phyloP scores from a whole-genome alignment of 805 yeast genomes.

The Debaryomyces castellii region DNA sequence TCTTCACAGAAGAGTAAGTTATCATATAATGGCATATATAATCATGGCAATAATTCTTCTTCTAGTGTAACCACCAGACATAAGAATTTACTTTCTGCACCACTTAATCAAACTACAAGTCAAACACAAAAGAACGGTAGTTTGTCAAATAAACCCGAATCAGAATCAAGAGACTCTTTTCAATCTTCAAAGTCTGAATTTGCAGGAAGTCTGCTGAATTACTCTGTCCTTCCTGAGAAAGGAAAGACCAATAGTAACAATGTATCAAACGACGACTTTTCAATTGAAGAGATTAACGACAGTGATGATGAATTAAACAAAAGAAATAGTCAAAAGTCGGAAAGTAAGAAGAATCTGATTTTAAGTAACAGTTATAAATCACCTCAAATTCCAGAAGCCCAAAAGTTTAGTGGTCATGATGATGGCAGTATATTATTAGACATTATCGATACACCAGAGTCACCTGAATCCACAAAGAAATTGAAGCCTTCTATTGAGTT shows the following conservation, averaged over 20 bases:
- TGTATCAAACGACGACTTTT: slow-evolving; percentile 20
- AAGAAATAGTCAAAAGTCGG: slow-evolving; percentile 4
- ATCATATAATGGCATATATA: slow-evolving; percentile 5
- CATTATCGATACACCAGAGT: slow-evolving; percentile 14
- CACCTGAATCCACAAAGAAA: slow-evolving; percentile 5
- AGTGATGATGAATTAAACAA: slow-evolving; percentile 35
- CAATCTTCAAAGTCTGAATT: slow-evolving; percentile 15
- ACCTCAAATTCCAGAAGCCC: not conserved
- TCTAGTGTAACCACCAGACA: slow-evolving; percentile 11
- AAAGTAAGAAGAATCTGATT: not conserved
- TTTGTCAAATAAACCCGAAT: not conserved
- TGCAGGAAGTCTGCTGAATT: slow-evolving; percentile 10
- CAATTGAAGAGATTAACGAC: slow-evolving; percentile 43
- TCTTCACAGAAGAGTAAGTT: not conserved
- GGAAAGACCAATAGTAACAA: slow-evolving; percentile 3
- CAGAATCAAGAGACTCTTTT: slow-evolving; percentile 14
- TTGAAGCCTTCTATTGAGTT: slow-evolving; percentile 2
- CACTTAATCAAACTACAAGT: slow-evolving; percentile 2
- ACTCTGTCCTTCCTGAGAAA: slow-evolving; percentile 10
- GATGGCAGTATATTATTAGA: slow-evolving; percentile 18
- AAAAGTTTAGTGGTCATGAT: slow-evolving; percentile 1
- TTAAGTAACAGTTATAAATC: not conserved
- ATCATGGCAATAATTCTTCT: slow-evolving; percentile 6
- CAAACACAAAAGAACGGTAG: not conserved
- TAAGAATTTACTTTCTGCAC: slow-evolving; percentile 15